Base-by-base conservation (phyloP, 352 stramenopile genomes). In the Thraustotheca clavata region DNA sequence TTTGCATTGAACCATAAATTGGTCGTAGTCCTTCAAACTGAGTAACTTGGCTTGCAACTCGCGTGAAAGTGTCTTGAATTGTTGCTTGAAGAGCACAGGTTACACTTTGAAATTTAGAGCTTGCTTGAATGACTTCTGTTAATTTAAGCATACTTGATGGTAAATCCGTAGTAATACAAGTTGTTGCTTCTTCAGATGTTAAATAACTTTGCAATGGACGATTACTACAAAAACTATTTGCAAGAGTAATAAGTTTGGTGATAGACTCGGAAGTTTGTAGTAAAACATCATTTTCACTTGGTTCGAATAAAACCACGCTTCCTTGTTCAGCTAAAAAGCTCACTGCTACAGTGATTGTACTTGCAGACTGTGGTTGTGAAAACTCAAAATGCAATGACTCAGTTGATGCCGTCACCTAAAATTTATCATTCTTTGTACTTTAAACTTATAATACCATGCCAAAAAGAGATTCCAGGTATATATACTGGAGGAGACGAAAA, bases 391-490 rank as follows among this genome's bases (percentile, higher is more conserved):
- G 24, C 36, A 65, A 22, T 1, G 33, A 35, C 22, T 9, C 41
- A 9, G 29, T 41, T 24, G 57, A 65, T 11, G 22, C 38, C 2
- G 46, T 16, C 5, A 65, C 57, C 57, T 65, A 65, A 6, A 14
- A 38, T 4, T 26, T 49, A 20, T 22, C 16, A 43, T 16, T 29
- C 33, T 27, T 26, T 26, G 11, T 18, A 35, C 35, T 22, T 18
- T 5, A 20, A 24, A 36, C 11, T 14, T 6, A 33, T 14, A 1
- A 41, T 14, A 90, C 65, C 81, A 90, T 88, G 27, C 76, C 47
- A 55, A 88, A 88, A 8, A 90, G 63, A 20, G 76, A 86, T 36
- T 83, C 79, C 0, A 75, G 72, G 60, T 85, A 90, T 72, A 88
- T 83, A 49, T 88, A 90, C 33, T 77, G 76, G 67, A 87, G 74